phyloP scores from a whole-genome alignment of 495 filamentous ascomycete species.

The Collariella sp. region DNA sequence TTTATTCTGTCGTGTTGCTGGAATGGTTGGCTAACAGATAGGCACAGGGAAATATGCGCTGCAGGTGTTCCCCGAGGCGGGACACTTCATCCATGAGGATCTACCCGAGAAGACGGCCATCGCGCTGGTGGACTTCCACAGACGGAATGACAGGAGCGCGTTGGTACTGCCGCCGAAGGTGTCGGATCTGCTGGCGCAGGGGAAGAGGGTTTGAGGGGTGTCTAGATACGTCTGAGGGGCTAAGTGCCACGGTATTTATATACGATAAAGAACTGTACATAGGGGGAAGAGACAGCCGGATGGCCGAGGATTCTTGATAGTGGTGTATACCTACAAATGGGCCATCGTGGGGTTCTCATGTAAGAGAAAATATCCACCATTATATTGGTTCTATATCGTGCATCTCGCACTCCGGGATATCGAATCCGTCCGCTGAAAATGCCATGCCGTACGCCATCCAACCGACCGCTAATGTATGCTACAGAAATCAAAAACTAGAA shows the following conservation, averaged over 20 bases:
- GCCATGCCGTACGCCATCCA: slow-evolving; percentile 1
- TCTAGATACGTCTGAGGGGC: background rate
- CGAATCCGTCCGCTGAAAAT: background rate
- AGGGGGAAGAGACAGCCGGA: no score
- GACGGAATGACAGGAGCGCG: slow-evolving; percentile 74
- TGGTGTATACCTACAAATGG: no score
- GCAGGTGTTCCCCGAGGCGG: slow-evolving; percentile 88
- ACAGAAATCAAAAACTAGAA: background rate
- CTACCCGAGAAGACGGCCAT: slow-evolving; percentile 78
- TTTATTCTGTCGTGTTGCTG: background rate
- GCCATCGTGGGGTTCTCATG: no score
- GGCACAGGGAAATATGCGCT: slow-evolving; percentile 85
- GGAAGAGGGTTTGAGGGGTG: slow-evolving; percentile 40
- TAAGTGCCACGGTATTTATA: no score
- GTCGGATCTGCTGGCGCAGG: slow-evolving; percentile 43
- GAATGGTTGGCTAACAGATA: background rate
- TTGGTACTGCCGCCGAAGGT: slow-evolving; percentile 91
- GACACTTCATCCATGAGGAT: slow-evolving; percentile 96
- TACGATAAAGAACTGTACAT: no score
- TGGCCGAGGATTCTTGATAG: no score
- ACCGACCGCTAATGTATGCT: background rate
- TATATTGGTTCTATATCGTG: background rate
- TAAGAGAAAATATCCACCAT: no score
- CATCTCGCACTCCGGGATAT: slow-evolving; percentile 6
- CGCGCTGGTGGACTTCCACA: slow-evolving; percentile 80